Conservation (phyloP, 768 basidiomycete genomes). For the Serpula lacrymans region DNA sequence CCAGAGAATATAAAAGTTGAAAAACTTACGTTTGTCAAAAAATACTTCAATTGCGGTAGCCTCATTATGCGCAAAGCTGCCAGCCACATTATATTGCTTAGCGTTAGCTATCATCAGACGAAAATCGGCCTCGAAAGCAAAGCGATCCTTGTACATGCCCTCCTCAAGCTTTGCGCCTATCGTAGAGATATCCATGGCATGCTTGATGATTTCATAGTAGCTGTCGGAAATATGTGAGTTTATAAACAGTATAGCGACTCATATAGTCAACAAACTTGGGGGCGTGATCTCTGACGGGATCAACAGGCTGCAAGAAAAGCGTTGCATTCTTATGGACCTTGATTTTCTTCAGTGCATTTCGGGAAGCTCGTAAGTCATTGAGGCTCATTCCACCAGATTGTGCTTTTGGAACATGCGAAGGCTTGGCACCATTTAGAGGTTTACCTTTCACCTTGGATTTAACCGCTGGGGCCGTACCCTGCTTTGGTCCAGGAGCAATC, state of each 20-base stretch:
- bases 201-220: constrained; percentile 86
- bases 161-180: constrained; percentile 83
- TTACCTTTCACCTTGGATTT: constrained; percentile 21
- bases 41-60: constrained; percentile 72
- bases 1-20: constrained; percentile 3
- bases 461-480: constrained; percentile 21
- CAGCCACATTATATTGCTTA: constrained; percentile 74
- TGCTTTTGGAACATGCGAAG: constrained; percentile 60
- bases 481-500: constrained; percentile 25
- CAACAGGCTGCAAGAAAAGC: constrained; percentile 87
- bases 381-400: constrained; percentile 74
- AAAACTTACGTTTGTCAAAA: constrained; percentile 79
- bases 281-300: constrained; percentile 89
- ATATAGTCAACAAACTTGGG: constrained; percentile 79
- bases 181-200: constrained; percentile 93
- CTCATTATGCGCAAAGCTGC: constrained; percentile 71
- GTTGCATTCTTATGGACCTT: constrained; percentile 67
- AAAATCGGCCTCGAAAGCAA: constrained; percentile 84
- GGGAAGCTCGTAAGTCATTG: constrained; percentile 72
- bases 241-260: constrained; percentile 4
- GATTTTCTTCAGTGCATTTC: constrained; percentile 78
- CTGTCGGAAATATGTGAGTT: constrained; percentile 35
- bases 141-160: constrained; percentile 82
- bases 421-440: constrained; percentile 26
- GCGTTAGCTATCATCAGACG: constrained; percentile 86